Evolutionary conservation across 768 basidiomycete genomes (phyloP), one percentile per base, ranked within the genome.

Genomic region (Suillus occidentalis): DNA sequence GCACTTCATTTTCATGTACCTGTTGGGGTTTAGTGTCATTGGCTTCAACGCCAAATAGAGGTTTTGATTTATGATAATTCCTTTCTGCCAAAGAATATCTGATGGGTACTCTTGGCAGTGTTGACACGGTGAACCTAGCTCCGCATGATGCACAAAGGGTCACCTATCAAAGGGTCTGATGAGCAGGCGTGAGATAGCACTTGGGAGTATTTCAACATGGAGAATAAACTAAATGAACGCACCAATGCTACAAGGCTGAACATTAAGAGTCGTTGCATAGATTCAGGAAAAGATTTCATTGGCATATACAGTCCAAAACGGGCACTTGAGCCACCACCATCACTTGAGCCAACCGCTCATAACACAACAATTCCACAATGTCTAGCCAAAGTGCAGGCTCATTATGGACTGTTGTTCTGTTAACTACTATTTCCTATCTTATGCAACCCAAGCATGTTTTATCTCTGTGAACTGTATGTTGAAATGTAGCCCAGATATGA

Each of bases 121-220:
- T 22, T 57, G 36, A 55, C 34, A 55, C 55, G 55, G 14, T 25
- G 56, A 39, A 5, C 14, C 22, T 39, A 39, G 56, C 37, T 39
- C 56, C 56, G 56, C 56, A 28, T 39, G 37, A 8, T 39, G 22
- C 37, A 52, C 8, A 9, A 31, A 28, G 14, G 43, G 16, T 31
- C 31, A 5, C 52, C 52, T 39, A 20, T 58, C 37, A 58, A 58
- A 59, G 58, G 58, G 58, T 59, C 25, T 42, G 58, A 59, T 59
- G 39, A 59, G 18, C 58, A 59, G 40, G 39, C 40, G 58, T 58
- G 57, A 25, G 57, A 40, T 58, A 39, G 14, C 2, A 31, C 31
- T 31, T 56, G n/a, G 12, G 20, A 37, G 34, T 22, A 52, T 52
- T 52, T 22, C 37, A 9, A 57, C 36, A 14, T 55, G 53, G 20